phyloP scores from a whole-genome alignment of 2,329 filamentous ascomycete genomes.

The Seiridium cupressi region DNA sequence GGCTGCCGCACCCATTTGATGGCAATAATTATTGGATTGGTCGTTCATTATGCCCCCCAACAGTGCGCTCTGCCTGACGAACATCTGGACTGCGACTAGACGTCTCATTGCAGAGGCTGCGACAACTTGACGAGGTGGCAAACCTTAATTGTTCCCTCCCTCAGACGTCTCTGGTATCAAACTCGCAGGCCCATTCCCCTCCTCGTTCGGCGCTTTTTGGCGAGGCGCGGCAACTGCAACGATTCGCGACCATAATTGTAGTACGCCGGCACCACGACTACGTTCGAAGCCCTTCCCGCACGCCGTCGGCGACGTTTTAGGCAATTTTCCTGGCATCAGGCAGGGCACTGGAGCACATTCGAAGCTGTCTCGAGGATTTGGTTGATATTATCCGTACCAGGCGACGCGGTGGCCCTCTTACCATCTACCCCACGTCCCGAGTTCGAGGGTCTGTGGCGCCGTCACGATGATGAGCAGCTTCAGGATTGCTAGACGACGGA shows the following conservation, averaged over 20 bases:
- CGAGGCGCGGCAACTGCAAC: neutral
- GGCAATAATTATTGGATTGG: neutral
- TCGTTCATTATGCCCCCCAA: neutral
- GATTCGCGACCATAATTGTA: no score
- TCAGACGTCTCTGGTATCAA: neutral
- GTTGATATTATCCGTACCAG: neutral
- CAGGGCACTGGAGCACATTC: no score
- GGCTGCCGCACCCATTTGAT: constrained; percentile 1
- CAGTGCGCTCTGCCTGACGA: no score
- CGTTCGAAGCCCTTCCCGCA: no score
- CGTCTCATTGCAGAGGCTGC: no score
- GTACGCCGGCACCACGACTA: no score
- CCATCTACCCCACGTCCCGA: neutral
- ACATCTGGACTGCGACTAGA: no score
- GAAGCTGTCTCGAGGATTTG: neutral
- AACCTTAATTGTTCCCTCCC: neutral
- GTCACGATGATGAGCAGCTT: constrained; percentile 30
- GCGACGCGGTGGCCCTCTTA: neutral
- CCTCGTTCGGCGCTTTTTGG: neutral
- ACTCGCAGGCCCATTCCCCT: neutral
- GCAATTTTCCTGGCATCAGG: no score
- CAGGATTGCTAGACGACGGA: constrained; percentile 27
- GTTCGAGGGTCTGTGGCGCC: constrained; percentile 22
- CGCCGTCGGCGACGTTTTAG: no score
- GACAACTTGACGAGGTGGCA: no score